Evolutionary conservation across 805 yeast genomes (phyloP), one percentile per base, ranked within the genome.

Genomic region (Candida pseudofarinosa): DNA sequence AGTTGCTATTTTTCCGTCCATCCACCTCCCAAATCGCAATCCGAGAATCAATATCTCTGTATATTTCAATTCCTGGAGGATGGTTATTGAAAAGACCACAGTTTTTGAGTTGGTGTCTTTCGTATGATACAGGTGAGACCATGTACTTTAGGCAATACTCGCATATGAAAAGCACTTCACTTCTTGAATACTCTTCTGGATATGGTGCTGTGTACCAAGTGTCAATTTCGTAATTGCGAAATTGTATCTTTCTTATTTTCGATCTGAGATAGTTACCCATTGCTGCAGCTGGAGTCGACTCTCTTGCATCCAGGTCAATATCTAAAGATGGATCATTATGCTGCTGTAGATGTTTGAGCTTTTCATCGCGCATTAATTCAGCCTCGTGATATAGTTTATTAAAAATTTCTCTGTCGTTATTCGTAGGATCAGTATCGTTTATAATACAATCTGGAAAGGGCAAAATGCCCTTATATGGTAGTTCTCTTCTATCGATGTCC

Each of bases 151-250:
- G 63, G 58, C 98, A 93, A 53, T 74, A 80, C 50, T 88, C 93
- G 62, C 98, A 93, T 13, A 91, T 75, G 55, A 81, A 82, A 37
- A 93, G 65, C 2, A 81, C 74, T 34, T 69, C 68, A 37, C 80
- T 76, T 23, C 73, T 73, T 34, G 87, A 78, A 55, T 81, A 87
- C 55, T 87, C 93, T 46, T 85, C 89, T 0, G 98, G 97, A 58
- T 87, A 93, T 1, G 98, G 98, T 0, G 97, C 82, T 3, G 86
- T 79, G 62, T 86, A 90, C 96, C 97, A 88, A 0, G 97, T 87
- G 46, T 84, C 85, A 19, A 93, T 86, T 57, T 85, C 89, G 59
- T 65, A 78, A 35, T 76, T 75, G 30, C 88, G 78, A 50, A 90
- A 80, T 52, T 82, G 88, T 18, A 90, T 81, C 43, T 77, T 77